Percentiles rank a stretch among this genome's conserved stretches.
Evolutionary conservation across 306 rosid genomes (phyloP).

Genomic region (Acacia acuminata): DNA sequence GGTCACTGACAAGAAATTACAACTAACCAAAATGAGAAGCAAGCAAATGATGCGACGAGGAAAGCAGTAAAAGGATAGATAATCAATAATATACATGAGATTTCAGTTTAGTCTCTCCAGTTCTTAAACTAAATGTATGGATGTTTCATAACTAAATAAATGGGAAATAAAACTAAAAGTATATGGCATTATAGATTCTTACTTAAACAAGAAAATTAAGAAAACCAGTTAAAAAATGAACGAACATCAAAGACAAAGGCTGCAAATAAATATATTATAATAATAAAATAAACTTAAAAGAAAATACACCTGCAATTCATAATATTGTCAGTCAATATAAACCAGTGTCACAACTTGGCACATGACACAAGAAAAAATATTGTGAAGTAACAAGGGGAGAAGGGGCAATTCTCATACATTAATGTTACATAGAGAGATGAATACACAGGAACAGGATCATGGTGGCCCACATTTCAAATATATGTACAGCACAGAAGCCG

Average conservation of each 20-base stretch:
- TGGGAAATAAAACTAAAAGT: slow-evolving; percentile 5
- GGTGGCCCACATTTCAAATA: slow-evolving; percentile 54
- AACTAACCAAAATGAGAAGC: slow-evolving; percentile 35
- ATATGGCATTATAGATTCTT: background rate
- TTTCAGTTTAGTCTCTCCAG: slow-evolving; percentile 20
- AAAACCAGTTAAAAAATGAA: slow-evolving; percentile 22
- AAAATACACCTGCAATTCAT: slow-evolving; percentile 41
- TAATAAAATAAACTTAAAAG: slow-evolving; percentile 21
- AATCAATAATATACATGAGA: slow-evolving; percentile 12
- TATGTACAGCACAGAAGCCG: slow-evolving; percentile 77
- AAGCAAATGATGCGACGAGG: slow-evolving; percentile 26
- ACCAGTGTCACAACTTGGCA: slow-evolving; percentile 41
- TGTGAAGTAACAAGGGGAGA: slow-evolving; percentile 39
- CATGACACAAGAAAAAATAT: slow-evolving; percentile 42
- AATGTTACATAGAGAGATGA: slow-evolving; percentile 56
- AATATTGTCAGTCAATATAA: slow-evolving; percentile 41
- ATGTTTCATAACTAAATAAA: slow-evolving; percentile 26
- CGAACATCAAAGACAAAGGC: slow-evolving; percentile 26
- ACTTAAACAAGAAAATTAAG: slow-evolving; percentile 16
- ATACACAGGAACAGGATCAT: slow-evolving; percentile 66
- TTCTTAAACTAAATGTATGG: slow-evolving; percentile 16
- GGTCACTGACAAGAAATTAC: slow-evolving; percentile 36
- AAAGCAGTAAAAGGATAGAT: slow-evolving; percentile 21
- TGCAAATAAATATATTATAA: slow-evolving; percentile 32
- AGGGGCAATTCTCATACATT: slow-evolving; percentile 49